These are phyloP conservation scores for Incumbomyces delicatus DNA, from an alignment of 2,329 filamentous ascomycete genomes.

Conservation along the genomic window DNA sequence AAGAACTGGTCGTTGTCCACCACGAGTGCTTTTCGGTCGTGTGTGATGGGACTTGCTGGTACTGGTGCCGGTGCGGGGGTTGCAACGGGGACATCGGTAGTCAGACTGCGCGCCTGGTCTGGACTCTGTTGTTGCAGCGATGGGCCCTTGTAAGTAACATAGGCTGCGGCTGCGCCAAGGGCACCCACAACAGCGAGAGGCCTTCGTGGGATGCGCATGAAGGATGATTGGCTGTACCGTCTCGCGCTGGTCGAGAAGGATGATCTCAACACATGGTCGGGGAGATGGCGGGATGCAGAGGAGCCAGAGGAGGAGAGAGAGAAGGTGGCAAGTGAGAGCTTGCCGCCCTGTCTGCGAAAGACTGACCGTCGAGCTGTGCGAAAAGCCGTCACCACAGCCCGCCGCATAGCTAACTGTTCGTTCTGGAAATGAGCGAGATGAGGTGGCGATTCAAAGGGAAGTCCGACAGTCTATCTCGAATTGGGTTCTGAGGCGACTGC, in stretches of 20 bases:
- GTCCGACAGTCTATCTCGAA: background rate
- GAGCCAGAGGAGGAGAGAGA: no score
- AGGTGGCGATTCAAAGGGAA: slow-evolving; percentile 6
- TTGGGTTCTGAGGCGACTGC: background rate
- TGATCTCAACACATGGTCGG: slow-evolving; percentile 29
- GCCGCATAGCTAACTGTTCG: slow-evolving; percentile 33
- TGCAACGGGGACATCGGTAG: slow-evolving; percentile 12
- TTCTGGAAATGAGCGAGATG: slow-evolving; percentile 6
- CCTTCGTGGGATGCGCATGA: slow-evolving; percentile 41
- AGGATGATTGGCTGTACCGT: slow-evolving; percentile 31
- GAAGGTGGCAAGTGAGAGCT: slow-evolving; percentile 22
- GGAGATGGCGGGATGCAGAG: slow-evolving; percentile 21
- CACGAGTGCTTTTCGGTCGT: slow-evolving; percentile 57
- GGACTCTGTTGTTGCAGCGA: slow-evolving; percentile 12
- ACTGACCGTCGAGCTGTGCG: slow-evolving; percentile 38
- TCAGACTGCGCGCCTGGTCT: slow-evolving; percentile 12
- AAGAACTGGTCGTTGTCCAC: slow-evolving; percentile 86
- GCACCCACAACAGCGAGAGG: slow-evolving; percentile 39
- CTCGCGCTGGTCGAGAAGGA: slow-evolving; percentile 26
- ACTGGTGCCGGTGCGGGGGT: slow-evolving; percentile 10
- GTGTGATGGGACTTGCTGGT: slow-evolving; percentile 25
- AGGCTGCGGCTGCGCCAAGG: slow-evolving; percentile 39
- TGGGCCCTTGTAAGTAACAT: slow-evolving; percentile 38
- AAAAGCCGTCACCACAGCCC: slow-evolving; percentile 36
- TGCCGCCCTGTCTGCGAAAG: slow-evolving; percentile 31